Evolutionary conservation across 768 basidiomycete species (phyloP), one percentile per base, ranked within the genome.

Genomic region (Boletellus ananiceps): DNA sequence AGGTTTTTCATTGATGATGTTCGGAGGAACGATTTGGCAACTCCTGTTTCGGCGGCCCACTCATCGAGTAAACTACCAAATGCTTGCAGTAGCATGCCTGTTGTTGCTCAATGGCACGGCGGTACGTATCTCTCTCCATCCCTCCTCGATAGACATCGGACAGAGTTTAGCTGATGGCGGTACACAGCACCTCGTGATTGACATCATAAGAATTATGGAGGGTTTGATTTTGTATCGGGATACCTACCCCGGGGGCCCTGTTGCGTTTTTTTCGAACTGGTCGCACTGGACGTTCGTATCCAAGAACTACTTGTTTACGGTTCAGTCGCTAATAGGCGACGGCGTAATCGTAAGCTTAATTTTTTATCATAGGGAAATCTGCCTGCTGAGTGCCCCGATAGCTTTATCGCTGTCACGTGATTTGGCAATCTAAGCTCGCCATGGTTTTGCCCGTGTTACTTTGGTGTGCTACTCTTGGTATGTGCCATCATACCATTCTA

Each of bases 1-100:
- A 69, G 68, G 67, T 5, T 69, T 68, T 52, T 69, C 66, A 2
- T 11, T 68, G 11, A 34, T 68, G n/a, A 67, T 69, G 68, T 69
- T 66, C 45, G 58, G 61, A 5, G 57, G 49, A 12, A 68, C 67
- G 0, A 41, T 69, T 2, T 63, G 57, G 57, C 51, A 56, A 2
- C 49, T 68, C 12, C 25, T 58, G 6, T 44, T 32, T 19, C 50
- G 48, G 15, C 56, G 48, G n/a, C 32, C 31, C 18, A 40, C 32
- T n/a, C 12, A 33, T 3, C 33, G 44, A 16, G 25, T 66, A 11
- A 61, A 61, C 43, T 31, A 11, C 4, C 40, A 39, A 15, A 62
- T 66, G 61, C 2, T 66, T 5, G 32, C 42, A 1, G 51, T 59
- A 3, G 50, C 64, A 0, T 58, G 51, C 12, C 33, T 58, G 13